phyloP scores from a whole-genome alignment of 768 basidiomycete species.

The Calocera viscosa region DNA sequence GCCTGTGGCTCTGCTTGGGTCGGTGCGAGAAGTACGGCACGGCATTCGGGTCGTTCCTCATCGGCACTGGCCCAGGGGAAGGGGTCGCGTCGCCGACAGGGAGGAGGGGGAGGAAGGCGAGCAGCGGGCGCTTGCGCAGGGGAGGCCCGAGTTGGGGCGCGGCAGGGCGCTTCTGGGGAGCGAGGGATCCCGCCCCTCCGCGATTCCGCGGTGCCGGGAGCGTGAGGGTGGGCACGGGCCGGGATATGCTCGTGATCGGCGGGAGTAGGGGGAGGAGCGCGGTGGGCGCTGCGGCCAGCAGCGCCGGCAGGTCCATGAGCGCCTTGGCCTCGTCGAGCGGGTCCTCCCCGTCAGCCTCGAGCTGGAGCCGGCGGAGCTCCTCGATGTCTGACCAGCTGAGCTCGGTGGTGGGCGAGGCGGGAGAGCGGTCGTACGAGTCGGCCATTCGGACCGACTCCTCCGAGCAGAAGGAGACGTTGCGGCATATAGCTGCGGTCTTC shows the following conservation, averaged over 20 bases:
- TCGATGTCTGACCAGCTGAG: conserved; percentile 5
- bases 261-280: neutral
- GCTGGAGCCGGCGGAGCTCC: neutral
- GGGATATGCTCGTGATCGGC: neutral
- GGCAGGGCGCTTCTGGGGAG: neutral
- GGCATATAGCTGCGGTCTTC: neutral
- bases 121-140: neutral
- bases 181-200: neutral
- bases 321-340: neutral
- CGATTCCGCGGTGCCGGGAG: conserved; percentile 1
- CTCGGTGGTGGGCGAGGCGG: neutral
- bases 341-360: neutral
- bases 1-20: neutral
- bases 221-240: conserved; percentile 1
- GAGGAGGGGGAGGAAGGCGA: conserved; percentile 6
- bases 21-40: neutral
- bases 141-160: neutral
- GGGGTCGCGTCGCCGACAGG: neutral
- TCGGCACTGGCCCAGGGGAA: neutral
- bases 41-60: neutral
- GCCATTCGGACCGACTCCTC: neutral
- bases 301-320: neutral
- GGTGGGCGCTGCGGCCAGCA: neutral
- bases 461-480: neutral
- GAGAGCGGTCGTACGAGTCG: conserved; percentile 3